Evolutionary conservation across 2,329 filamentous ascomycete genomes (phyloP), one percentile per base, ranked within the genome.

Genomic region (Diaporthe capsici): DNA sequence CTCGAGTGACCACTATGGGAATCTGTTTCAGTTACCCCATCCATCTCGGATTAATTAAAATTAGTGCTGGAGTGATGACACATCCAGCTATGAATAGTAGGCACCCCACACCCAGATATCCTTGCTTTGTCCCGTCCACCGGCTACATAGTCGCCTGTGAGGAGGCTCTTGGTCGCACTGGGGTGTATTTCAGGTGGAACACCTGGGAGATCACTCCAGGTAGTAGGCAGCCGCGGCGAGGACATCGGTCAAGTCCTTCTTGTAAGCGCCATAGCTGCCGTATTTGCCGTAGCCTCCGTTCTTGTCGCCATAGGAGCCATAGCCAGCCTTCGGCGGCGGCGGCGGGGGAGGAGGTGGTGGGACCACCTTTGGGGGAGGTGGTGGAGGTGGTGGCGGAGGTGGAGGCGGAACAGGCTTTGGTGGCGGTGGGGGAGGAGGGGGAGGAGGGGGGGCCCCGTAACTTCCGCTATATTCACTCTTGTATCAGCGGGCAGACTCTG

Each of bases 261-360:
- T 55, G 47, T 68, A 68, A 1, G 31, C 2, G 31, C 47, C 47
- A 2, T 68, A 68, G 65, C 47, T 55, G 47, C 65, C 44, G 13
- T 73, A 73, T 7, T 65, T 73, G 49, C 65, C 65, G 47, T 68
- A 68, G 22, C n/a, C 65, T 8, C 65, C 65, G 13, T 28, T 68
- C 47, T 53, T 68, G 65, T 53, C 47, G 60, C 60, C 60, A 9
- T 68, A 68, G 0, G 47, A 53, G 7, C 47, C 65, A 5, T 70
- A 70, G 6, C 47, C 58, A 15, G 34, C 10, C 28, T 34, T 37
- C 1, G 61, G 61, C 9, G 44, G 61, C 0, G 44, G 20, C 3
- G 63, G 44, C 8, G 37, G 37, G 3, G 34, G 22, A 25, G 34
- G 37, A 1, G 58, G 58, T 1, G 28, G 7, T 2, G 6, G 25